These are phyloP conservation scores for Apiotrichum sp. DNA, from an alignment of 1,284 basidiomycete species.

Conservation along the genomic window DNA sequence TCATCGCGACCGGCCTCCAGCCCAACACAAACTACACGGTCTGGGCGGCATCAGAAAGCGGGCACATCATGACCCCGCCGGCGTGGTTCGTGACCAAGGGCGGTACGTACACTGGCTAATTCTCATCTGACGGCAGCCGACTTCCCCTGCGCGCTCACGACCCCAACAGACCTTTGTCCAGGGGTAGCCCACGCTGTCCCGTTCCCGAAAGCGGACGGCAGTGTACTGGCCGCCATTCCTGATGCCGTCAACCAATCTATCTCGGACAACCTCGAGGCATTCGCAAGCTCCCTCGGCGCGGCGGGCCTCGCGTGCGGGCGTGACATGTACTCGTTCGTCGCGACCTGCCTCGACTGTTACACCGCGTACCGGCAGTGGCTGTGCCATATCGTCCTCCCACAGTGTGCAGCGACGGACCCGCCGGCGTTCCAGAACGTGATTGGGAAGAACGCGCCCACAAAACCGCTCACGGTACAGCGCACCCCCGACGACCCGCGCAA, in stretches of 20 bases:
- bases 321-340: constrained; percentile 70
- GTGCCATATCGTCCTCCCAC: constrained; percentile 64
- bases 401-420: constrained; percentile 53
- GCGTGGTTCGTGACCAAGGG: constrained; percentile 43
- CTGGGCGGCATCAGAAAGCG: constrained; percentile 27
- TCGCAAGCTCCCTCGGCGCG: constrained; percentile 63
- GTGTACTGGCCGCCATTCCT: too few relatives aligned
- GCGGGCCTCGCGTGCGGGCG: constrained; percentile 59
- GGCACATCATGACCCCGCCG: constrained; percentile 30
- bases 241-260: too few relatives aligned
- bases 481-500: constrained; percentile 46
- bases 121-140: constrained; percentile 47
- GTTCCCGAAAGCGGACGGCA: constrained; percentile 25
- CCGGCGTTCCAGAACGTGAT: constrained; percentile 17
- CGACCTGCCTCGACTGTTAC: constrained; percentile 70
- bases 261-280: constrained; percentile 58
- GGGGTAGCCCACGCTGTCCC: constrained; percentile 64
- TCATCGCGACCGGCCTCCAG: constrained; percentile 26
- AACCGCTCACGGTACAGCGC: constrained; percentile 45
- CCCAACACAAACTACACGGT: constrained; percentile 40
- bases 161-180: constrained; percentile 68
- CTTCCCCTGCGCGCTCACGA: constrained; percentile 66
- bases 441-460: constrained; percentile 34
- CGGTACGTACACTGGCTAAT: constrained; percentile 20
- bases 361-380: constrained; percentile 70